Percentiles rank a stretch among this genome's conserved stretches.
Conservation (phyloP, 768 basidiomycete genomes). For the Mycena olivaceomarginata region DNA sequence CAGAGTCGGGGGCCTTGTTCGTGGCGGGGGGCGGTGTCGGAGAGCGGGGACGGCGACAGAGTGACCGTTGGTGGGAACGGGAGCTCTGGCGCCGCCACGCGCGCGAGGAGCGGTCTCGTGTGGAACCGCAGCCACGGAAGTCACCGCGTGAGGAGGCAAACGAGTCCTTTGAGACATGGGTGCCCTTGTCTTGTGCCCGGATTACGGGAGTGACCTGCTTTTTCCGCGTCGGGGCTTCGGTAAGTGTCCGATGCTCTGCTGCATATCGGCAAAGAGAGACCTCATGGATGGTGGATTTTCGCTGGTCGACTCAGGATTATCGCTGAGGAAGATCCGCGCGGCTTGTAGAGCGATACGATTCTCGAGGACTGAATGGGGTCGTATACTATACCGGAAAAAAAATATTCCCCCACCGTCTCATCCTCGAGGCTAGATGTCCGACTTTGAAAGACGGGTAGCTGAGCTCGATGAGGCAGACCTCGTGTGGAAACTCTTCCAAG, state of each 20-base stretch:
- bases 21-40: too few species aligned
- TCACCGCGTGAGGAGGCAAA: too few species aligned
- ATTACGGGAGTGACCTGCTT: constrained; percentile 6
- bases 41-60: too few species aligned
- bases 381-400: background rate
- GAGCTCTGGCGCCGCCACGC: too few species aligned
- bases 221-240: background rate
- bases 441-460: background rate
- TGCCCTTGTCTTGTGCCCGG: background rate
- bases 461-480: too few species aligned
- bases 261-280: constrained; percentile 12
- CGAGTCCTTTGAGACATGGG: too few species aligned
- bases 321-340: background rate
- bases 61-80: too few species aligned
- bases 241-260: constrained; percentile 4
- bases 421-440: background rate
- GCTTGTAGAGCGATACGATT: background rate
- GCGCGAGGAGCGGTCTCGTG: too few species aligned
- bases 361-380: background rate
- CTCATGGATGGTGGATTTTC: background rate
- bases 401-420: background rate
- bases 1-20: too few species aligned
- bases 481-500: background rate
- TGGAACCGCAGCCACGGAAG: too few species aligned
- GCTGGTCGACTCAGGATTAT: constrained; percentile 4